Evolutionary conservation across 208 protist species (phyloP).

Genomic region (Trypanosomatidae sp.): DNA sequence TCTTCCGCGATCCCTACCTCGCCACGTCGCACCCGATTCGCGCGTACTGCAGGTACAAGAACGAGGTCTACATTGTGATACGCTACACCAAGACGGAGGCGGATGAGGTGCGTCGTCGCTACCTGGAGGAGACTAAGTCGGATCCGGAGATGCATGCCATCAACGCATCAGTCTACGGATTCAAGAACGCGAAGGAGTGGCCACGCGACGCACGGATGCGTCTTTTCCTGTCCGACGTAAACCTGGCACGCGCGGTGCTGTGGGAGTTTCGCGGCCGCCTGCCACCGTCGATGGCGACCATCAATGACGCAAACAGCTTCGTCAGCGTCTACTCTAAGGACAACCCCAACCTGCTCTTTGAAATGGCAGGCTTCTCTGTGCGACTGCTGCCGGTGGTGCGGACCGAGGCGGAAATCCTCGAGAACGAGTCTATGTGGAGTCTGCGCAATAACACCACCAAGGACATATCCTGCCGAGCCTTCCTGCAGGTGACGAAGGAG

Average conservation of each 20-base stretch:
- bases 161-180: slow-evolving; percentile 99
- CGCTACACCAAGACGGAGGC: slow-evolving; percentile 98
- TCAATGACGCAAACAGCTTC: slow-evolving; percentile 98
- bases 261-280: slow-evolving; percentile 99
- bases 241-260: slow-evolving; percentile 99
- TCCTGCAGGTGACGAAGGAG: slow-evolving; percentile 97
- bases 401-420: slow-evolving; percentile 88
- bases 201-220: slow-evolving; percentile 99
- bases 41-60: slow-evolving; percentile 98
- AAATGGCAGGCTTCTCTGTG: slow-evolving; percentile 99
- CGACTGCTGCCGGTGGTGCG: slow-evolving; percentile 93
- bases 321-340: slow-evolving; percentile 99
- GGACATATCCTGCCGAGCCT: slow-evolving; percentile 99
- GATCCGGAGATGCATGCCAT: slow-evolving; percentile 95
- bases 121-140: slow-evolving; percentile 98
- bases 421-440: slow-evolving; percentile 99
- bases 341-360: slow-evolving; percentile 99
- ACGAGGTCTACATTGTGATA: slow-evolving; percentile 98
- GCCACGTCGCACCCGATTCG: slow-evolving; percentile 98
- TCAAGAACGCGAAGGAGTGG: slow-evolving; percentile 99
- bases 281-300: slow-evolving; percentile 96
- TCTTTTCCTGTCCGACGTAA: slow-evolving; percentile 99
- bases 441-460: slow-evolving; percentile 98
- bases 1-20: slow-evolving; percentile 89
- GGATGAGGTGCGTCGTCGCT: slow-evolving; percentile 98